Conservation (phyloP, 805 yeast species). For the Metschnikowia lunata region DNA sequence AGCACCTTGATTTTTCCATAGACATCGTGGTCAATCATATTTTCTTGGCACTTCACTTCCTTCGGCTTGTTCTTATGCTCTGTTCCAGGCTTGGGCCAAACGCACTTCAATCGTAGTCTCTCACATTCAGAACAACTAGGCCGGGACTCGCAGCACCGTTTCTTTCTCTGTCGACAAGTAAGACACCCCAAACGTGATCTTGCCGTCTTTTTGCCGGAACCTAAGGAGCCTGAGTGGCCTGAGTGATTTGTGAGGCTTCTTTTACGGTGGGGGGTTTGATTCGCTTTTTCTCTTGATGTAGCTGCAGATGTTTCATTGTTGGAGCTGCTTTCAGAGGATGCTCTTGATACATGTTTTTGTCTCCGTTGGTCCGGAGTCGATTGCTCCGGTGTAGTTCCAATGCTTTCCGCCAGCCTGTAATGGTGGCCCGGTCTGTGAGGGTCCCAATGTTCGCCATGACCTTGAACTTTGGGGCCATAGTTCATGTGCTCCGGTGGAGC, state of each 20-base stretch:
- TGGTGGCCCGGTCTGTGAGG: neutral
- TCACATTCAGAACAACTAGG: slow-evolving; percentile 67
- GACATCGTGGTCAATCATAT: slow-evolving; percentile 49
- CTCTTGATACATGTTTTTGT: too few relatives aligned
- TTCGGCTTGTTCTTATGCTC: slow-evolving; percentile 57
- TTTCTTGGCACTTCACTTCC: slow-evolving; percentile 45
- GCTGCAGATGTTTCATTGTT: too few relatives aligned
- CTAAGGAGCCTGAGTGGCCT: too few relatives aligned
- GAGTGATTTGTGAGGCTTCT: too few relatives aligned
- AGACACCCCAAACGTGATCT: slow-evolving; percentile 71
- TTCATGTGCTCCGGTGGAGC: slow-evolving; percentile 7
- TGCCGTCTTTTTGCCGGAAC: slow-evolving; percentile 25
- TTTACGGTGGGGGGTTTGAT: too few relatives aligned
- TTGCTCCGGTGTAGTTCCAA: too few relatives aligned
- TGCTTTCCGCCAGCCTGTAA: too few relatives aligned
- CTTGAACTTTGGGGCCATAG: slow-evolving; percentile 8
- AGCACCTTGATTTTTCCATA: slow-evolving; percentile 59
- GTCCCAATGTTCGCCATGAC: slow-evolving; percentile 17
- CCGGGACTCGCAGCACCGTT: slow-evolving; percentile 67
- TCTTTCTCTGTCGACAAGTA: slow-evolving; percentile 74
- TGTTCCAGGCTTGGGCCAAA: slow-evolving; percentile 71
- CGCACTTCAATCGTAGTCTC: slow-evolving; percentile 60
- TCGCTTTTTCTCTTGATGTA: too few relatives aligned
- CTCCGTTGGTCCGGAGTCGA: too few relatives aligned
- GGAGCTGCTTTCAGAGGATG: too few relatives aligned